phyloP scores from a whole-genome alignment of 1,284 basidiomycete genomes.

The Pseudozyma tsukubaensis region DNA sequence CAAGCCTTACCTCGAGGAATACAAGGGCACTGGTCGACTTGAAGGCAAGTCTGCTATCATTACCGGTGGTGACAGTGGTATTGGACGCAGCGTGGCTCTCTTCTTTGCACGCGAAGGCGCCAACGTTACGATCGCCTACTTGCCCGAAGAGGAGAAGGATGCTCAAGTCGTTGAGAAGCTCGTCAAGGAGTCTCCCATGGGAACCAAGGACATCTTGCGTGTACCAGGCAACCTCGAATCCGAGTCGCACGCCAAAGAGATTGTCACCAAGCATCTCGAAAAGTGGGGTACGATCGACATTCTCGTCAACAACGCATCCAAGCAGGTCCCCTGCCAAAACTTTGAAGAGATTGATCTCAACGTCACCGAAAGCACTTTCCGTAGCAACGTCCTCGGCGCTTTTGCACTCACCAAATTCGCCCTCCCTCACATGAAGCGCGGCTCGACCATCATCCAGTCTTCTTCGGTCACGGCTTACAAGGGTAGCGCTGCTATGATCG shows the following conservation, averaged over 20 bases:
- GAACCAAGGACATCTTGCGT: conserved; percentile 69
- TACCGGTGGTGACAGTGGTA: conserved; percentile 75
- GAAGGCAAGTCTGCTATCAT: conserved; percentile 75
- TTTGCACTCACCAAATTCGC: conserved; percentile 69
- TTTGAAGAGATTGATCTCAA: conserved; percentile 58
- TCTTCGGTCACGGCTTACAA: conserved; percentile 76
- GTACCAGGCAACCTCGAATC: conserved; percentile 72
- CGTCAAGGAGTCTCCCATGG: conserved; percentile 52
- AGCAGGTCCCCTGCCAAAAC: conserved; percentile 72
- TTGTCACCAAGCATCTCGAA: conserved; percentile 73
- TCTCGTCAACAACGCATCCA: conserved; percentile 76
- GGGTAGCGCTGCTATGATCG: conserved; percentile 70
- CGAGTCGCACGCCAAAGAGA: conserved; percentile 68
- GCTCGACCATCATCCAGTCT: conserved; percentile 76
- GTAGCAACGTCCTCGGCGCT: conserved; percentile 53
- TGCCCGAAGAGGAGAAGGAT: conserved; percentile 76
- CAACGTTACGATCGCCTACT: conserved; percentile 76
- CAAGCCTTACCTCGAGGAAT: conserved; percentile 74
- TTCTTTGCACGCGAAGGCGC: conserved; percentile 77
- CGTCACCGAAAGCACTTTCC: conserved; percentile 52
- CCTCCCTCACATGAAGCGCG: conserved; percentile 75
- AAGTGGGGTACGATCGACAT: conserved; percentile 62
- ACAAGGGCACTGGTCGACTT: conserved; percentile 72
- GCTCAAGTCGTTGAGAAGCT: conserved; percentile 48
- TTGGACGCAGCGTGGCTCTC: conserved; percentile 75